These are phyloP conservation scores for Xylaria flabelliformis DNA, from an alignment of 495 filamentous ascomycete genomes.

Conservation along the genomic window DNA sequence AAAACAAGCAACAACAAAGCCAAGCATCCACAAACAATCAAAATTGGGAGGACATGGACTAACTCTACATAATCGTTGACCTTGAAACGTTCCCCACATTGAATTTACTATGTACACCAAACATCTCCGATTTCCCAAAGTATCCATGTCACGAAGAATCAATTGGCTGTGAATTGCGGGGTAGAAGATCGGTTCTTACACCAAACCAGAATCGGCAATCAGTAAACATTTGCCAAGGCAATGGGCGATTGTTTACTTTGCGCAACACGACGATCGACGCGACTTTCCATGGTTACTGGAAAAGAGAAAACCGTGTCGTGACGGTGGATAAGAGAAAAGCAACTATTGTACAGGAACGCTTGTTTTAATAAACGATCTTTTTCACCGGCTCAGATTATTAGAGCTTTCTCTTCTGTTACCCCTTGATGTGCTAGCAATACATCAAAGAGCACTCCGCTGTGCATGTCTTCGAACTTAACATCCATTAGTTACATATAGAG, in stretches of 20 bases:
- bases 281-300: slow-evolving; percentile 18
- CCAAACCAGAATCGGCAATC: slow-evolving; percentile 14
- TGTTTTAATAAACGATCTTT: background rate
- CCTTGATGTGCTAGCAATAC: background rate
- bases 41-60: background rate
- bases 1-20: background rate
- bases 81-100: background rate
- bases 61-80: background rate
- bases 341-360: background rate
- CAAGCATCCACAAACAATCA: background rate
- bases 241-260: slow-evolving; percentile 24
- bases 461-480: background rate
- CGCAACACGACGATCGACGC: slow-evolving; percentile 12
- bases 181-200: background rate
- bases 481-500: slow-evolving; percentile 2
- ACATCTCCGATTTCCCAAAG: background rate
- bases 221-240: slow-evolving; percentile 21
- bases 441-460: background rate
- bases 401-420: background rate
- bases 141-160: slow-evolving; percentile 7
- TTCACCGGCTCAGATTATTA: background rate
- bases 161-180: slow-evolving; percentile 13
- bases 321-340: background rate
- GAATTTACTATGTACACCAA: background rate
- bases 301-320: slow-evolving; percentile 15